Evolutionary conservation across 2,329 filamentous ascomycete species (phyloP).

Genomic region (Fonsecaea monophora): DNA sequence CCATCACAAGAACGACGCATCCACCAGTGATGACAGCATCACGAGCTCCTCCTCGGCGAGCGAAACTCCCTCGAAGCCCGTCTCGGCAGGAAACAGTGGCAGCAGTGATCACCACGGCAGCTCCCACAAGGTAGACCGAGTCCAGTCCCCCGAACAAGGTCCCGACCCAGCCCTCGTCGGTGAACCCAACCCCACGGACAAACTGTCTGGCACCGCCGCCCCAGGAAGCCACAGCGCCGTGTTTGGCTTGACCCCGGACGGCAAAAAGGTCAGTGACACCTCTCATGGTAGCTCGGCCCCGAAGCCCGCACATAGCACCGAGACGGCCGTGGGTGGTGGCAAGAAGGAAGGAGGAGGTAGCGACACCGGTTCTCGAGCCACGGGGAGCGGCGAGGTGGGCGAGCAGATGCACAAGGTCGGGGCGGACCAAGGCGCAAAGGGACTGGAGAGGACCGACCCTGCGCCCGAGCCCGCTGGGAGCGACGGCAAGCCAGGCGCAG

Average conservation of each 20-base stretch:
- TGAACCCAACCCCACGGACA: constrained; percentile 25
- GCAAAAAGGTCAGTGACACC: constrained; percentile 26
- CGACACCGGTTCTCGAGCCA: constrained; percentile 16
- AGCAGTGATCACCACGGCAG: constrained; percentile 12
- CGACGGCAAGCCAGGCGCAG: constrained; percentile 25
- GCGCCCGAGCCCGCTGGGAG: constrained; percentile 12
- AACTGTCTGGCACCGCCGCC: constrained; percentile 33
- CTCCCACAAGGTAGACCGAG: not conserved
- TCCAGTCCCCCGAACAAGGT: constrained; percentile 26
- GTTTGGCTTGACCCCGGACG: constrained; percentile 39
- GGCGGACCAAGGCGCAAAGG: constrained; percentile 22
- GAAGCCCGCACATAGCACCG: constrained; percentile 16
- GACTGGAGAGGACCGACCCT: constrained; percentile 31
- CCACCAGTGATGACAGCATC: not conserved
- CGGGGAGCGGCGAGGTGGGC: constrained; percentile 15
- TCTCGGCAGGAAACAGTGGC: constrained; percentile 17
- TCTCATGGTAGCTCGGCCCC: constrained; percentile 8
- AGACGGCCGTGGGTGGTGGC: constrained; percentile 12
- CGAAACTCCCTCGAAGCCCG: constrained; percentile 11
- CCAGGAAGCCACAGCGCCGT: constrained; percentile 39
- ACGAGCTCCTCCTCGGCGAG: not conserved
- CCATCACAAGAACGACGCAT: constrained; percentile 5
- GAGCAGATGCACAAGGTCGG: constrained; percentile 29
- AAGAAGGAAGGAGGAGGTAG: constrained; percentile 7
- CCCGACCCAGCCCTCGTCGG: constrained; percentile 36